Evolutionary conservation across 257 asterid genomes (phyloP).

Genomic region (Plantago elongata): DNA sequence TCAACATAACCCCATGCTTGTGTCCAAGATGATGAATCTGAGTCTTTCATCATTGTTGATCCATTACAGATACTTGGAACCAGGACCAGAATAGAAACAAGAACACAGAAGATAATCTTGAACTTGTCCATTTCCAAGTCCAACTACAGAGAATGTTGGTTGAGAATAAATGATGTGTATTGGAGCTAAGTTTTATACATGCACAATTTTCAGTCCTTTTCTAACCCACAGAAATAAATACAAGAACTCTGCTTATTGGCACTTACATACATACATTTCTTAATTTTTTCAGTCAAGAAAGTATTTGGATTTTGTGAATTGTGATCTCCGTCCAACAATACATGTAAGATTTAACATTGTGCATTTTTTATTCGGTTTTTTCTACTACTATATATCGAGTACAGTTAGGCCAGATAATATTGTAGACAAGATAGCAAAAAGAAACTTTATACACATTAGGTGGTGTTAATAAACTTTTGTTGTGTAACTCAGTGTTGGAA

Average conservation of each 20-base stretch:
- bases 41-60: constrained; percentile 27
- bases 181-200: constrained; percentile 6
- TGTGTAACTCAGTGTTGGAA: too few relatives aligned
- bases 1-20: constrained; percentile 89
- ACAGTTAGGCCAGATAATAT: too few relatives aligned
- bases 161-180: not conserved
- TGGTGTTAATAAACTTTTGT: too few relatives aligned
- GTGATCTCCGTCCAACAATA: not conserved
- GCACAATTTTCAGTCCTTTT: constrained; percentile 5
- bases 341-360: not conserved
- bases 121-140: constrained; percentile 35
- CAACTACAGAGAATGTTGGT: not conserved
- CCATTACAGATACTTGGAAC: constrained; percentile 26
- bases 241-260: not conserved
- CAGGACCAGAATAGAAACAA: constrained; percentile 21
- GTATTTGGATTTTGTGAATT: not conserved
- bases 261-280: constrained; percentile 14
- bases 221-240: constrained; percentile 15
- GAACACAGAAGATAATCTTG: constrained; percentile 25
- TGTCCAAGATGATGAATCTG: constrained; percentile 52
- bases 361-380: not conserved
- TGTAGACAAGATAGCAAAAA: too few relatives aligned
- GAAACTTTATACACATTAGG: too few relatives aligned
- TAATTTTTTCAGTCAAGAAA: constrained; percentile 19
- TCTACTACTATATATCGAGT: too few relatives aligned